phyloP scores from a whole-genome alignment of 495 filamentous ascomycete genomes.

The Cercophora scortea region DNA sequence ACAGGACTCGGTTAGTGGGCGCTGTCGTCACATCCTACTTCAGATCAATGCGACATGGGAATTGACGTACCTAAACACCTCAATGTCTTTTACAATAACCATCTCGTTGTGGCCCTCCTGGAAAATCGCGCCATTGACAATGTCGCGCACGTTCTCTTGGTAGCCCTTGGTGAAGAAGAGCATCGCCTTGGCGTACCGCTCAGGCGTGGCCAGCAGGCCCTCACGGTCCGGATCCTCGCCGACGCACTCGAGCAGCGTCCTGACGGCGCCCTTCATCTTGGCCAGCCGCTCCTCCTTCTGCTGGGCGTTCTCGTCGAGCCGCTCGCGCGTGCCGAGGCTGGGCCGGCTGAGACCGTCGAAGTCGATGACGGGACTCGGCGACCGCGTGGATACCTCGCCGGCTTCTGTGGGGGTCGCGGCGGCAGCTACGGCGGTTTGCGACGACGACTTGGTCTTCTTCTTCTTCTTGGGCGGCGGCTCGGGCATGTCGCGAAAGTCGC shows the following conservation, averaged over 20 bases:
- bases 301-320: constrained; percentile 69
- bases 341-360: constrained; percentile 70
- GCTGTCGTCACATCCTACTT: too few species aligned
- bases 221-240: constrained; percentile 93
- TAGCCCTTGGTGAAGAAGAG: constrained; percentile 99
- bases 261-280: constrained; percentile 76
- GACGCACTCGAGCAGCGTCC: constrained; percentile 89
- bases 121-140: constrained; percentile 93
- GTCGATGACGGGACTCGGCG: constrained; percentile 60
- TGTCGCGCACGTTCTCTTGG: constrained; percentile 86
- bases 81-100: constrained; percentile 96
- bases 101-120: constrained; percentile 95
- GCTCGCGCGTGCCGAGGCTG: constrained; percentile 67
- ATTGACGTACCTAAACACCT: constrained; percentile 52
- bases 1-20: neutral
- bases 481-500: constrained; percentile 67
- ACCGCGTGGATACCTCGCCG: constrained; percentile 23
- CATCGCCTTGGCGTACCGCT: constrained; percentile 93
- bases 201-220: constrained; percentile 78
- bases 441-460: constrained; percentile 25
- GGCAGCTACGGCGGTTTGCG: constrained; percentile 6
- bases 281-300: constrained; percentile 62
- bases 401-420: constrained; percentile 17
- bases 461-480: constrained; percentile 33
- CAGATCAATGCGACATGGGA: too few species aligned